A percentile compares a stretch with the other conserved stretches of the same genome.
Conservation (phyloP, 2,329 filamentous ascomycete species). For the Fusarium udum region DNA sequence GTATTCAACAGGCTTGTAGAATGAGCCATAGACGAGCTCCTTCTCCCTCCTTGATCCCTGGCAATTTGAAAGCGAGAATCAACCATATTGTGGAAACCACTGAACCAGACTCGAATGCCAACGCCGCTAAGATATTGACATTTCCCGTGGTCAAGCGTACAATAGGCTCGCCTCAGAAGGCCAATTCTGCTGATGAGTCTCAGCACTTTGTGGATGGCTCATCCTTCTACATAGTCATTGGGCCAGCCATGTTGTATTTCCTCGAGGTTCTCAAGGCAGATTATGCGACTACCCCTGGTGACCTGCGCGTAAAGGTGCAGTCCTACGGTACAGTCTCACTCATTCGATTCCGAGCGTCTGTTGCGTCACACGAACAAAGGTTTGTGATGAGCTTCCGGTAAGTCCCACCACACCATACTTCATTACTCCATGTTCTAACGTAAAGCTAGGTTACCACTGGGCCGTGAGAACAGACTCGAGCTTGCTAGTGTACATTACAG, state of each 20-base stretch:
- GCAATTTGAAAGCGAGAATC: conserved; percentile 59
- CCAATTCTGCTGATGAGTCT: conserved; percentile 53
- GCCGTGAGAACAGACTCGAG: conserved; percentile 56
- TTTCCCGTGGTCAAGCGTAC: conserved; percentile 64
- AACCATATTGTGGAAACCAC: conserved; percentile 56
- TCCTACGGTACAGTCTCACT: conserved; percentile 63
- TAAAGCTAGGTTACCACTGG: conserved; percentile 52
- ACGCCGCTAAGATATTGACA: conserved; percentile 49
- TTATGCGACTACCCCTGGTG: conserved; percentile 53
- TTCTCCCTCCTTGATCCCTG: conserved; percentile 52
- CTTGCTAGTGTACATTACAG: conserved; percentile 65
- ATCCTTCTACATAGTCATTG: conserved; percentile 65
- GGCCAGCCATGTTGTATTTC: conserved; percentile 62
- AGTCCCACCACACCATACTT: conserved; percentile 28
- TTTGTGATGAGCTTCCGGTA: conserved; percentile 66
- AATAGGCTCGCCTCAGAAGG: conserved; percentile 52
- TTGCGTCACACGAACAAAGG: conserved; percentile 62
- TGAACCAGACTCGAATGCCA: conserved; percentile 49
- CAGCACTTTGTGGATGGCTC: conserved; percentile 60
- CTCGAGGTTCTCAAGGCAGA: conserved; percentile 60
- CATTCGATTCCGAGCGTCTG: conserved; percentile 61
- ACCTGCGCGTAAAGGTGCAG: conserved; percentile 60
- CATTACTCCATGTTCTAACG: conserved; percentile 13
- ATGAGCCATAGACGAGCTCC: conserved; percentile 50
- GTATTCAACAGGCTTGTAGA: conserved; percentile 56